Base-by-base conservation (phyloP, 2,329 filamentous ascomycete species). In the Colletotrichum sp. region DNA sequence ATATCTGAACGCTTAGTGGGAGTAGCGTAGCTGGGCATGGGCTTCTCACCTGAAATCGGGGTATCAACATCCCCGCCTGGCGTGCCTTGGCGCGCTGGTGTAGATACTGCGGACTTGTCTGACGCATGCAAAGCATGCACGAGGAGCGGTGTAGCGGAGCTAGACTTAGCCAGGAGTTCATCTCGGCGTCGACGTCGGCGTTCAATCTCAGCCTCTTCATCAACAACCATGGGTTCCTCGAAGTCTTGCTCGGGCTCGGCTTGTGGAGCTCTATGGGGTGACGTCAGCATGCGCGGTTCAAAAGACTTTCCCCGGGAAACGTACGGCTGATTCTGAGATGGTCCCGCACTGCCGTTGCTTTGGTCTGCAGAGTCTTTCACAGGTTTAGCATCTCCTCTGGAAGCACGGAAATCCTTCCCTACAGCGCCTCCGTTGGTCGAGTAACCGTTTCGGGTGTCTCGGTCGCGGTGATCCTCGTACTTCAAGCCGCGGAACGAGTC, bases 141-240 rank as follows among this genome's bases (percentile, higher is more conserved):
- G 76, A 94, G 90, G 80, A 96, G 88, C 67, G 94, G 94, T 66
- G 93, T 93, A 67, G 93, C 91, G 80, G 93, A 93, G 79, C 92
- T 93, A 80, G 95, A 94, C 87, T 96, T 98, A 83, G 95, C 94
- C 82, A 95, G 91, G 78, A 98, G 94, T 78, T 95, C 95, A 86
- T 97, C 95, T 78, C 96, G 93, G 74, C 94, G 92, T 82, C 94
- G 95, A 32, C 96, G 94, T 71, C 96, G 94, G 80, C 95, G 93
- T 84, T 98, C 94, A 80, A 98, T 94, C 81, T 96, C 90, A 79
- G 94, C 93, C 77, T 94, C 94, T 86, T 98, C 94, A 83, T 98
- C 94, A 79, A 95, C 83, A n/a, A 90, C 88, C 79, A 92, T 88
- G 72, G 90, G 86, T 78, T 91, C 89, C 77, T 90, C 87, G 78